These are phyloP conservation scores for Rhizophora apiculata DNA, from an alignment of 345 rosid genomes.

Conservation along the genomic window DNA sequence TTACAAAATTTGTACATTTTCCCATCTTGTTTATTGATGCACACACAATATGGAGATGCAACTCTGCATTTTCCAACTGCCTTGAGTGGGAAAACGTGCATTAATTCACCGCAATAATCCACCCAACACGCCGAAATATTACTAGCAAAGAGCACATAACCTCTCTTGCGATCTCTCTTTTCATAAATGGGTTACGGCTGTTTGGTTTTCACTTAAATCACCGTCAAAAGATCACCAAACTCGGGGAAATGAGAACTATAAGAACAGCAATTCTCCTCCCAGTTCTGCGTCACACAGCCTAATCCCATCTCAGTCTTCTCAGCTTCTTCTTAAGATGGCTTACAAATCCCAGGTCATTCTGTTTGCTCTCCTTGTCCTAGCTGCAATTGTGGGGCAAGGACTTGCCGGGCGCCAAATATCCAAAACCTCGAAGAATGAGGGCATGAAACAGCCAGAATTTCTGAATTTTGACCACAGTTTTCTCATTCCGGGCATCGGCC, in stretches of 20 bases:
- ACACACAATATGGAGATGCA: no score
- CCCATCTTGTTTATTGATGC: no score
- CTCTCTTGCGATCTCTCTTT: neutral
- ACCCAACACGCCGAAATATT: neutral
- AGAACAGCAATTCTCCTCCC: conserved; percentile 10
- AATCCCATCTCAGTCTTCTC: neutral
- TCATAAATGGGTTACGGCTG: neutral
- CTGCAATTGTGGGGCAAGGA: conserved; percentile 39
- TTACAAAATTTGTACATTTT: no score
- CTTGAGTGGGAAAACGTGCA: no score
- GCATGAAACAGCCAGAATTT: conserved; percentile 59
- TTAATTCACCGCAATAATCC: no score
- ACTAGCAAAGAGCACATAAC: no score
- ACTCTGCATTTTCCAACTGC: no score
- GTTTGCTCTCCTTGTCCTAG: conserved; percentile 30
- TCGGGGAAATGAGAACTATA: conserved; percentile 16
- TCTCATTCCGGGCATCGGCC: conserved; percentile 67
- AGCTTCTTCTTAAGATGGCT: conserved; percentile 33
- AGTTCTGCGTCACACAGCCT: conserved; percentile 8
- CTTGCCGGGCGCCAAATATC: conserved; percentile 43
- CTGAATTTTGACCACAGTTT: conserved; percentile 36
- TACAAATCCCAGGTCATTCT: conserved; percentile 14
- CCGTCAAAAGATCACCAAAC: conserved; percentile 35
- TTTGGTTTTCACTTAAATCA: conserved; percentile 19
- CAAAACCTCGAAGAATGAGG: conserved; percentile 28